Base-by-base conservation (phyloP, 1,284 basidiomycete genomes). In the Farysia itapuensis region DNA sequence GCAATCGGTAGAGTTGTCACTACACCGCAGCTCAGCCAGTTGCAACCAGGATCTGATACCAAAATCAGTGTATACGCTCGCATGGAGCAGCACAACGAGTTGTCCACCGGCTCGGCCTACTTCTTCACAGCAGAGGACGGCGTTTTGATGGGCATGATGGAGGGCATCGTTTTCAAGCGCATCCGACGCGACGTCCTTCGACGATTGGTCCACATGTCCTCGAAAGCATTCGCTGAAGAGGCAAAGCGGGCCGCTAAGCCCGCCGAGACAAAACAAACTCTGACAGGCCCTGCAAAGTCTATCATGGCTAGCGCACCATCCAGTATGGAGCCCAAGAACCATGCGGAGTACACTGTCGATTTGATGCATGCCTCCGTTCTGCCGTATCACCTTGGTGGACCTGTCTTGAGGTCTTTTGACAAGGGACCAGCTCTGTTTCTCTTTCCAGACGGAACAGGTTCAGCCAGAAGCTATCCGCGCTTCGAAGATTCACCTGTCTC, bases 401-500 rank as follows among this genome's bases (percentile, higher is more conserved):
- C 53, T n/a, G 28, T 23, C 19, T 23, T 46, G 20, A 42, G 22
- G 26, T 36, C 22, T 2, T 51, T 48, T 23, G 41, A 42, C 3
- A 39, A 36, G n/a, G 37, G 35, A 12, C 26, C 47, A 15, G 44
- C 45, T 18, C 48, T 63, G 21, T 47, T 52, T 19, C 26, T 64
- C 11, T 49, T 64, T 16, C 60, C 60, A 9, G 60, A 64, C 21
- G 59, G 59, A 15, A 57, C 48, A 26, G 59, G 59, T 7, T 42
- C 43, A 6, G 41, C 59, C 2, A 39, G 35, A 8, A 39, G 22
- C 19, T 50, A 52, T n/a, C 58, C 43, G 5, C 40, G 45, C 22
- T 5, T 45, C 9, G 19, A 16, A 23, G 35, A 15, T 11, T 23
- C 4, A 25, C 24, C 16, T 12, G 35, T 52, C 14, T 61, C 58